Base-by-base conservation (phyloP, 1,139 yeast genomes). In the Petasospora fabianii region DNA sequence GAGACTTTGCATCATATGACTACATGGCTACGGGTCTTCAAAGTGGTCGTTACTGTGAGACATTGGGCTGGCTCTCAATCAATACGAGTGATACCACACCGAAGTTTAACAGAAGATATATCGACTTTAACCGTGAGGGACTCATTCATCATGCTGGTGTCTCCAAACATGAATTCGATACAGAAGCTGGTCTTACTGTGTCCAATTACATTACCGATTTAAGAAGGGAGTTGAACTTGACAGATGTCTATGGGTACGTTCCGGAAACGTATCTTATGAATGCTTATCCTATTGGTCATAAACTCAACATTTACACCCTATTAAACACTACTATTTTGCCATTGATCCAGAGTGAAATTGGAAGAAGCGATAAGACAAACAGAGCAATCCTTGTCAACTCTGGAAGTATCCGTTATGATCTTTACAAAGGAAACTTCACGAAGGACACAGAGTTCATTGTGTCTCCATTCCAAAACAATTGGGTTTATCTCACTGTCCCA, bases 41-140 rank as follows among this genome's bases (percentile, higher is more conserved):
- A 61, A 84, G 96, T 53, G 98, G 98, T 0, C 70, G 97, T 38
- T 92, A 84, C 55, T 77, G 95, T 55, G 98, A 92, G 59, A 90
- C 97, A 0, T 73, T 85, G 15, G 98, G 98, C 0, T 92, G 90
- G 75, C 62, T 84, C 10, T 79, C 95, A 34, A 65, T 85, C 24
- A 69, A 75, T 46, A 57, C 59, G 14, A 47, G 66, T 5, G 50
- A 33, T 9, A 29, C 20, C 36, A 24, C 42, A 2, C 64, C 66
- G 30, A 41, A 62, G 39, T 74, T 72, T 55, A 56, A 73, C 24
- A 69, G 97, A 53, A 68, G 78, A 16, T 90, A 90, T 59, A 75
- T 90, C 47, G 97, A 90, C 58, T 87, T 87, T 62, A 88, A 82
- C 58, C 56, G 73, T 21, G 69, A 75, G 42, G 82, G 96, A 8